Percentiles rank a stretch among this genome's conserved stretches.
These are phyloP conservation scores for Fusarium albosuccineum DNA, from an alignment of 2,329 filamentous ascomycete genomes.

Conservation along the genomic window DNA sequence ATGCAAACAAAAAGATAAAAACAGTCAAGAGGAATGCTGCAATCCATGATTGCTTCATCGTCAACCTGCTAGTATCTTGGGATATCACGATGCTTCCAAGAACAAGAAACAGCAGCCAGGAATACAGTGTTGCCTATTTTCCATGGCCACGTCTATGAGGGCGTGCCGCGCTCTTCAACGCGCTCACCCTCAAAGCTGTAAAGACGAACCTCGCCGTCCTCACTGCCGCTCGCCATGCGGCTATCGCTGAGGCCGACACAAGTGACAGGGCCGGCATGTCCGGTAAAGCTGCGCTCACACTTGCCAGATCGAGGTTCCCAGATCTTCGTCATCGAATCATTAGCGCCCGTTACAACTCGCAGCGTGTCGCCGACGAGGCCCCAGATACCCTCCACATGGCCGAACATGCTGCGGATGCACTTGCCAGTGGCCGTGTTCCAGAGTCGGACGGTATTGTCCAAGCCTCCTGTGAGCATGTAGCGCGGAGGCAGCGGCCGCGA, in stretches of 20 bases:
- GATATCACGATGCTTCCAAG: slow-evolving; percentile 16
- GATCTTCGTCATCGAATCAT: slow-evolving; percentile 92
- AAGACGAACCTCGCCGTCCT: slow-evolving; percentile 91
- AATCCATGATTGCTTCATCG: not conserved
- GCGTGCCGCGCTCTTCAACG: slow-evolving; percentile 64
- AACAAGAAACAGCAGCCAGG: not conserved
- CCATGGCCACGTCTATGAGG: slow-evolving; percentile 54
- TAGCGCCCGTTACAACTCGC: slow-evolving; percentile 87
- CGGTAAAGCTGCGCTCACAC: slow-evolving; percentile 92
- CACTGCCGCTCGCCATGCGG: slow-evolving; percentile 89
- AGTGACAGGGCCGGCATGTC: slow-evolving; percentile 90
- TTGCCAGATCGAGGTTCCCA: slow-evolving; percentile 95
- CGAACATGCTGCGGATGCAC: slow-evolving; percentile 93
- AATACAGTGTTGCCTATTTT: not conserved
- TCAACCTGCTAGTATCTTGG: slow-evolving; percentile 15
- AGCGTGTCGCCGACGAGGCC: slow-evolving; percentile 89
- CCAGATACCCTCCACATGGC: slow-evolving; percentile 97
- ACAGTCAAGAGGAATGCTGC: slow-evolving; percentile 7
- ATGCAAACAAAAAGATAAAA: not conserved
- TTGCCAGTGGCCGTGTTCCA: slow-evolving; percentile 89
- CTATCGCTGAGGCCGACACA: slow-evolving; percentile 93
- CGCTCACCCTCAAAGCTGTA: slow-evolving; percentile 77
- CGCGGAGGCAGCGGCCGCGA: slow-evolving; percentile 81
- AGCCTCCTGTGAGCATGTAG: slow-evolving; percentile 92
- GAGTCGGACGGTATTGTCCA: slow-evolving; percentile 91